A percentile compares a stretch with the other conserved stretches of the same genome.
phyloP scores from a whole-genome alignment of 2,329 filamentous ascomycete genomes.

The Xylogone sp. region DNA sequence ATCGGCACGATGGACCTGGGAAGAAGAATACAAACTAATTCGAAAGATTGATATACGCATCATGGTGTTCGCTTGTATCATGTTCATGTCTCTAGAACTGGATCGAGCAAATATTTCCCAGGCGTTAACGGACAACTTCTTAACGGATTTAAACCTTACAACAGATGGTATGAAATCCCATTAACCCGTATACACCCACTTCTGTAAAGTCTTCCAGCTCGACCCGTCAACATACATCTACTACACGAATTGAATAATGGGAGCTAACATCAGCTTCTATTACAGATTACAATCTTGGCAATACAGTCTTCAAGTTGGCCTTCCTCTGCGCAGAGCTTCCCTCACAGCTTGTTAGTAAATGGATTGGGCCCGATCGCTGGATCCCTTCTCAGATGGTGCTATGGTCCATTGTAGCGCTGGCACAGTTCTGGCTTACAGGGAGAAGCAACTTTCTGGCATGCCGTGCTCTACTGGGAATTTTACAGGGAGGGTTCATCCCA shows the following conservation, averaged over 20 bases:
- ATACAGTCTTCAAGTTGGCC: constrained; percentile 28
- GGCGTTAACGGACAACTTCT: constrained; percentile 56
- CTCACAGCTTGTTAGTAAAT: constrained; percentile 44
- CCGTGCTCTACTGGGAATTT: constrained; percentile 5
- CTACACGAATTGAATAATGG: too few species aligned
- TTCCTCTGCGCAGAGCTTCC: constrained; percentile 44
- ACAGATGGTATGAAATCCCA: constrained; percentile 34
- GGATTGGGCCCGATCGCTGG: constrained; percentile 43
- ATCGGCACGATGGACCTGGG: constrained; percentile 29
- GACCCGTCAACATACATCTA: too few species aligned
- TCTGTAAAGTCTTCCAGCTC: too few species aligned
- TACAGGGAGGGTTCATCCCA: constrained; percentile 9
- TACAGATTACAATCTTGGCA: constrained; percentile 41
- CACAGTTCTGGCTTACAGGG: constrained; percentile 32
- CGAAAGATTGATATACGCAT: constrained; percentile 23
- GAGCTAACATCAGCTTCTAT: neutral
- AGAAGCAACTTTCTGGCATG: constrained; percentile 28
- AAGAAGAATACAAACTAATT: constrained; percentile 20
- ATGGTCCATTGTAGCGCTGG: constrained; percentile 53
- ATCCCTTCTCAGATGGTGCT: constrained; percentile 45
- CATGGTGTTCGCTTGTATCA: constrained; percentile 36
- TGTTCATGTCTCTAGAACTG: constrained; percentile 56
- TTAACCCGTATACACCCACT: too few species aligned
- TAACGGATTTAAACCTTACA: constrained; percentile 44
- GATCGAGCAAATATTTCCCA: constrained; percentile 55